A percentile compares a stretch with the other conserved stretches of the same genome.
These are phyloP conservation scores for Dryas drummondii DNA, from an alignment of 306 rosid genomes.

Conservation along the genomic window DNA sequence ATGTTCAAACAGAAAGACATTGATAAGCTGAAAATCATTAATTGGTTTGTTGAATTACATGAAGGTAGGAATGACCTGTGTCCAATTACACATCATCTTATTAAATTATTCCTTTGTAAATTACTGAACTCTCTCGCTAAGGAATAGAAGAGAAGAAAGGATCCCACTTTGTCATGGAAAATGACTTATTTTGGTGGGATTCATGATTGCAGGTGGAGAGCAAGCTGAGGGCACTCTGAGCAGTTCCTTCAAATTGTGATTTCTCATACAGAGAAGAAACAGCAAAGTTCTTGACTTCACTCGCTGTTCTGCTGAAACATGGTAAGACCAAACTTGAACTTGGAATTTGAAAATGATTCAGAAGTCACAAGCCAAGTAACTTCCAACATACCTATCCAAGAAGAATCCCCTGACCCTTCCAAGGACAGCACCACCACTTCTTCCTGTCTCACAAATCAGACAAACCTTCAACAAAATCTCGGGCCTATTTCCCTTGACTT, in stretches of 20 bases:
- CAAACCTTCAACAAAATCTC: slow-evolving; percentile 38
- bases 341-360: slow-evolving; percentile 49
- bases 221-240: slow-evolving; percentile 17
- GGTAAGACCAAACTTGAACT: slow-evolving; percentile 59
- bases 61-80: neutral
- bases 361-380: slow-evolving; percentile 49
- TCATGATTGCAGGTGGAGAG: slow-evolving; percentile 35
- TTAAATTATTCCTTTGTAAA: neutral
- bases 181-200: slow-evolving; percentile 23
- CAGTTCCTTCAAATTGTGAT: slow-evolving; percentile 19
- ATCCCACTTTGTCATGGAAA: slow-evolving; percentile 6
- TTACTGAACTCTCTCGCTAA: neutral
- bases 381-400: slow-evolving; percentile 40
- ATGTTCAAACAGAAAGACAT: neutral
- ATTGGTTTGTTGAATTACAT: neutral
- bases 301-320: slow-evolving; percentile 35
- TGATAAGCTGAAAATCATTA: neutral
- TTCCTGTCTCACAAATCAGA: slow-evolving; percentile 47
- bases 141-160: neutral
- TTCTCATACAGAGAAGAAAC: slow-evolving; percentile 20
- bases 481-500: slow-evolving; percentile 56
- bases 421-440: slow-evolving; percentile 54
- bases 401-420: slow-evolving; percentile 45
- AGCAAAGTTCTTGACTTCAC: slow-evolving; percentile 17
- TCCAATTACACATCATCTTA: neutral